Base-by-base conservation (phyloP, 140 eudicot genomes). In the Ambrosia hybrid region DNA sequence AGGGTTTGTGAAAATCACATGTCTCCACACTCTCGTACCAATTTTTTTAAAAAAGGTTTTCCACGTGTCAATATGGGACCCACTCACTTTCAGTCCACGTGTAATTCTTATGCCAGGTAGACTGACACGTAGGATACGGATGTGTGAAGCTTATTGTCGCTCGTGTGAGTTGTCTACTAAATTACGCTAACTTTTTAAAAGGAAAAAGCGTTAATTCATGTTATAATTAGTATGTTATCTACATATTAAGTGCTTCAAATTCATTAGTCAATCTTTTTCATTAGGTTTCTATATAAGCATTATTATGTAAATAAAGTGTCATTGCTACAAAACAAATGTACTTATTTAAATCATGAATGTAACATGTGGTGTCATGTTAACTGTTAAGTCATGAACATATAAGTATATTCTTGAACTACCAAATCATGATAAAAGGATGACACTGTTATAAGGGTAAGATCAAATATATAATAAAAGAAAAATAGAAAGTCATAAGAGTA, bases 1-100 rank as follows among this genome's bases (percentile, higher is more conserved):
- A 41, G 11, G 66, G 72, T 71, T 39, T 41, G 57, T 37, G 79
- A 74, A 65, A 58, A 16, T 39, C 69, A 77, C 77, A 70, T 46
- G 72, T 68, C 9, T 45, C 37, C 77, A 70, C 77, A 38, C 72
- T 70, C 58, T 33, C 1, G 63, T 48, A 16, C 71, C 52, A 14
- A 15, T 21, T 57, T 57, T 6, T 21, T 21, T 13, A 3, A 6
- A 62, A 70, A 62, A 14, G 62, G 33, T 4, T 21, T 36, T 21
- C 49, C 12, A 62, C 5, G 51, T 70, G 81, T 65, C 3, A 45
- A 26, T 1, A 52, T 41, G 65, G 81, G 51, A 11, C 81, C 81
- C 48, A 63, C 14, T 6, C 34, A 56, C 34, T 12, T 33, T 46
- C 69, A 10, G 2, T 71, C 77, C 77, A 62, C 59, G 72, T 77